Conservation (phyloP, 2,329 filamentous ascomycete species). For the Stagonosporopsis chrysanthemi region DNA sequence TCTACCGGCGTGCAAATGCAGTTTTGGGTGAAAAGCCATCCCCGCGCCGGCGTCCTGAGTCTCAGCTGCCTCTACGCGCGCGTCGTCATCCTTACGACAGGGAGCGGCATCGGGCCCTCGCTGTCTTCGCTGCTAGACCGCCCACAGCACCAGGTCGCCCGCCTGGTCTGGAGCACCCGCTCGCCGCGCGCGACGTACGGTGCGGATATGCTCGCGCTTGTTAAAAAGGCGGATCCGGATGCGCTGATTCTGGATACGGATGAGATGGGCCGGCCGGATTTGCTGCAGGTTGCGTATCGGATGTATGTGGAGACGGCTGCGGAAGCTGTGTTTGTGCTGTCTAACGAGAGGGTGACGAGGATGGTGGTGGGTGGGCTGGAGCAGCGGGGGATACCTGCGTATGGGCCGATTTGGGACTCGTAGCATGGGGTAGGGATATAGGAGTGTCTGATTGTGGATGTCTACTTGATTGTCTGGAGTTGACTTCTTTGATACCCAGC, state of each 20-base stretch:
- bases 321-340: conserved; percentile 77
- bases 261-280: conserved; percentile 65
- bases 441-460: too few species aligned
- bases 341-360: conserved; percentile 72
- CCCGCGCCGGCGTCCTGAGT: conserved; percentile 42
- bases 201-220: conserved; percentile 60
- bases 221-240: conserved; percentile 65
- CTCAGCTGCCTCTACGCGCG: conserved; percentile 42
- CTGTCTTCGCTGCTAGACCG: conserved; percentile 63
- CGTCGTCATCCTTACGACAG: conserved; percentile 46
- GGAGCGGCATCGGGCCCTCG: conserved; percentile 50
- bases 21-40: conserved; percentile 42
- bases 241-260: conserved; percentile 74
- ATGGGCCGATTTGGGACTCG: conserved; percentile 77
- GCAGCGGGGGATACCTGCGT: conserved; percentile 70
- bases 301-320: conserved; percentile 57
- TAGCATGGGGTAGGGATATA: not conserved
- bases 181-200: conserved; percentile 70
- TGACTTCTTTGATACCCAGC: conserved; percentile 1
- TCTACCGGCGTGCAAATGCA: not conserved
- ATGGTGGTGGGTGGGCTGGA: conserved; percentile 75
- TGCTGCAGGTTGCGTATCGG: conserved; percentile 63
- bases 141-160: conserved; percentile 56
- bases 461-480: too few species aligned
- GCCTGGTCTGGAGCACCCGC: conserved; percentile 74